Evolutionary conservation across 2,329 filamentous ascomycete species (phyloP).

Genomic region (Myriangium duriaei): DNA sequence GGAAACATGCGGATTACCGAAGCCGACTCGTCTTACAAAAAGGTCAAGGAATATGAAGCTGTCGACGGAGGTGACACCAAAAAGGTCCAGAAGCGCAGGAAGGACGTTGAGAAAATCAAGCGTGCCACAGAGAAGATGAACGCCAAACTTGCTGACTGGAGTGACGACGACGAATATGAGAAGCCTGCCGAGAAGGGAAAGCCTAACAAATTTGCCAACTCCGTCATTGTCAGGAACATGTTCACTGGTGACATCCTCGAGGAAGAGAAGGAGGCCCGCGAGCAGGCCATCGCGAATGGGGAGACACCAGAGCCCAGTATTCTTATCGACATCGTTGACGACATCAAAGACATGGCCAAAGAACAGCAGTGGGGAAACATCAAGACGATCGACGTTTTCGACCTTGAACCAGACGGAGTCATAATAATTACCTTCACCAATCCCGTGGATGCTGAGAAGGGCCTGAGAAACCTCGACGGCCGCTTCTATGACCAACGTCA

Average conservation of each 20-base stretch:
- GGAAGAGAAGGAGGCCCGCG: neutral
- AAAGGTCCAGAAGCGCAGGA: constrained; percentile 44
- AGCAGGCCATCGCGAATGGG: constrained; percentile 14
- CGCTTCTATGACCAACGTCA: constrained; percentile 62
- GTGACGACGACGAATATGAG: constrained; percentile 56
- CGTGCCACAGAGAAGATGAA: constrained; percentile 83
- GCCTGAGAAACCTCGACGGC: constrained; percentile 60
- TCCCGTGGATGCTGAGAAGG: constrained; percentile 56
- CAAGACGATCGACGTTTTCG: constrained; percentile 83
- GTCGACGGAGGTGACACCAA: constrained; percentile 32
- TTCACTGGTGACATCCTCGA: constrained; percentile 70
- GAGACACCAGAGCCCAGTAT: constrained; percentile 60
- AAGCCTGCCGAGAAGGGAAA: constrained; percentile 51
- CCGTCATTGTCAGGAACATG: constrained; percentile 83
- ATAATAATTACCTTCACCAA: constrained; percentile 73
- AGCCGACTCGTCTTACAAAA: constrained; percentile 87
- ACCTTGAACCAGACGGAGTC: constrained; percentile 72
- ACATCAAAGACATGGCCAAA: constrained; percentile 78
- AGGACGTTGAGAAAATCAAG: constrained; percentile 74
- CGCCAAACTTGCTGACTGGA: constrained; percentile 81
- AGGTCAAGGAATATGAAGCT: constrained; percentile 48
- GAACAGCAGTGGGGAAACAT: constrained; percentile 77
- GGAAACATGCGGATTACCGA: constrained; percentile 69
- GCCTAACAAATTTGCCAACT: constrained; percentile 37
- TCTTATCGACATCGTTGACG: constrained; percentile 83